phyloP scores from a whole-genome alignment of 2,329 filamentous ascomycete species.

The Ophiocordyceps camponoti-leonardi region DNA sequence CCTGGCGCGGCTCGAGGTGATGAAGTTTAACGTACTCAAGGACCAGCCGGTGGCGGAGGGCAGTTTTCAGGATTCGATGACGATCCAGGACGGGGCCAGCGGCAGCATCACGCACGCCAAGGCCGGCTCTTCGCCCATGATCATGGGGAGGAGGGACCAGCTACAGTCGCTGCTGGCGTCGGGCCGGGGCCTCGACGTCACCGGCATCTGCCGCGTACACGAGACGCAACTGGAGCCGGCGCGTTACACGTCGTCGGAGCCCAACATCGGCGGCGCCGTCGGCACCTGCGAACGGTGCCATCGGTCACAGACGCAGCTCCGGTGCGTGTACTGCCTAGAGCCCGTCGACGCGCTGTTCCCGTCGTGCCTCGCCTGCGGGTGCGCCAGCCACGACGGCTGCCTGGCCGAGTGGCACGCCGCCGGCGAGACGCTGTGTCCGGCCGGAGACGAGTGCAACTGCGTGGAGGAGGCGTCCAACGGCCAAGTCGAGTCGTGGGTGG shows the following conservation, averaged over 20 bases:
- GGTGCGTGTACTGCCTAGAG: conserved; percentile 45
- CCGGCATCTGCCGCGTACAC: conserved; percentile 44
- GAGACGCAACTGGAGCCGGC: conserved; percentile 44
- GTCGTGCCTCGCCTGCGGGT: conserved; percentile 46
- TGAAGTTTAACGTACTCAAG: conserved; percentile 50
- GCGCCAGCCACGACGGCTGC: conserved; percentile 41
- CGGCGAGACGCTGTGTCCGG: conserved; percentile 40
- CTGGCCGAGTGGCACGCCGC: conserved; percentile 40
- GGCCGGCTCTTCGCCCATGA: conserved; percentile 29
- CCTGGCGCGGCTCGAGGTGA: conserved; percentile 44
- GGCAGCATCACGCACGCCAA: conserved; percentile 17
- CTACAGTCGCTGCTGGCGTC: conserved; percentile 31
- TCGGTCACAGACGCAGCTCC: conserved; percentile 35
- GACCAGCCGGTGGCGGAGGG: conserved; percentile 20
- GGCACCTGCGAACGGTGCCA: conserved; percentile 35
- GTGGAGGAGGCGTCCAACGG: conserved; percentile 36
- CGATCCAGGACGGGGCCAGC: conserved; percentile 20
- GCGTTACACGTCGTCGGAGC: conserved; percentile 24
- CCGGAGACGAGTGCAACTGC: conserved; percentile 48
- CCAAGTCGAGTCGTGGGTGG: conserved; percentile 43
- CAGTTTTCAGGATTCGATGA: conserved; percentile 18
- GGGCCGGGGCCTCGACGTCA: conserved; percentile 42
- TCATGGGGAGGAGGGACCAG: conserved; percentile 38
- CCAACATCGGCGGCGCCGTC: conserved; percentile 26
- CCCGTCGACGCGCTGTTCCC: conserved; percentile 42